Conservation (phyloP, 148 eudicot genomes). For the Rhododendron vialii region DNA sequence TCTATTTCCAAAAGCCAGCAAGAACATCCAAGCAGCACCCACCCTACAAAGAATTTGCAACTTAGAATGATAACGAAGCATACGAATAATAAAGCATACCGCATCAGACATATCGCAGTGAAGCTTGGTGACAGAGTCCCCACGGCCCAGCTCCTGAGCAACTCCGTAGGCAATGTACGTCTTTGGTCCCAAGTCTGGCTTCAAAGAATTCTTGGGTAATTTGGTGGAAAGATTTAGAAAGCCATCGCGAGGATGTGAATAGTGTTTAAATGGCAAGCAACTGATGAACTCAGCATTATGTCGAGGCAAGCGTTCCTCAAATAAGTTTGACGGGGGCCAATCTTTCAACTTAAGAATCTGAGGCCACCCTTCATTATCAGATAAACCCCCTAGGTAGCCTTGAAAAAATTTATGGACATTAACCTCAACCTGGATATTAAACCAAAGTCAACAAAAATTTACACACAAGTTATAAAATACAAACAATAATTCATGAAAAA, state of each 20-base stretch:
- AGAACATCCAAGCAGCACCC: not conserved
- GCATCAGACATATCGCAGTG: slow-evolving; percentile 74
- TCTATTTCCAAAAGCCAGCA: not conserved
- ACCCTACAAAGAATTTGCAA: not conserved
- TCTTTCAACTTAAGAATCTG: slow-evolving; percentile 58
- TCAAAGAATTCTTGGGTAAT: slow-evolving; percentile 35
- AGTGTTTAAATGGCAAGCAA: slow-evolving; percentile 70
- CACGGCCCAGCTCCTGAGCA: slow-evolving; percentile 68
- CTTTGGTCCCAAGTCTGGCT: slow-evolving; percentile 77
- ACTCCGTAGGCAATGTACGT: slow-evolving; percentile 69
- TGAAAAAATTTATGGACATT: slow-evolving; percentile 53
- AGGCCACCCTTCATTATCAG: slow-evolving; percentile 43
- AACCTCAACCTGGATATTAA: slow-evolving; percentile 27
- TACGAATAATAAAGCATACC: slow-evolving; percentile 17
- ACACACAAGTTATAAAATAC: not conserved
- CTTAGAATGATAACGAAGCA: not conserved
- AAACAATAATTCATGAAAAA: not conserved
- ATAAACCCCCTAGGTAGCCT: slow-evolving; percentile 41
- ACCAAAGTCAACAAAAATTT: not conserved
- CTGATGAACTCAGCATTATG: slow-evolving; percentile 60
- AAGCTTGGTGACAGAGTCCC: slow-evolving; percentile 74
- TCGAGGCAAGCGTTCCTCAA: slow-evolving; percentile 49
- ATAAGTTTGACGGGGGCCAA: slow-evolving; percentile 64
- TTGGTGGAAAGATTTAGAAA: slow-evolving; percentile 52
- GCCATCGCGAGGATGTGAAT: slow-evolving; percentile 55